These are phyloP conservation scores for Aspergillus cavernicola DNA, from an alignment of 495 filamentous ascomycete species.

Conservation along the genomic window DNA sequence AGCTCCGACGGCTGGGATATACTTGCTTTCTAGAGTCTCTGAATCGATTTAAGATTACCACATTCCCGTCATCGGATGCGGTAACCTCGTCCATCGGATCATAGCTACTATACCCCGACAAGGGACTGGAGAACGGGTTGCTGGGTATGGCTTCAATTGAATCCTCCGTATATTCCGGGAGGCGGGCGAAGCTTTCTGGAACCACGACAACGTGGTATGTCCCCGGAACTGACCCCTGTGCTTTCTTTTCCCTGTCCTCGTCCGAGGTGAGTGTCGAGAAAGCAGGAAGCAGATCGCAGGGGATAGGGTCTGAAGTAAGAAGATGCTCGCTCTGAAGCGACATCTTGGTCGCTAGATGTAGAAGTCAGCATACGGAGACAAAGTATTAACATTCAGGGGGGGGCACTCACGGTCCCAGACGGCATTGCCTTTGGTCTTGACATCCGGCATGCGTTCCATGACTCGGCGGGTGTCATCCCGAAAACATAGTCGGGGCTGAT, in stretches of 20 bases:
- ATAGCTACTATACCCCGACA: conserved; percentile 14
- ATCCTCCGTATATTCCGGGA: conserved; percentile 50
- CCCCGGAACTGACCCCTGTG: conserved; percentile 47
- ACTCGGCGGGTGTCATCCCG: conserved; percentile 54
- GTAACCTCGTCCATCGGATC: conserved; percentile 23
- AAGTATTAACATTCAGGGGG: background rate
- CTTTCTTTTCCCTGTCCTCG: conserved; percentile 58
- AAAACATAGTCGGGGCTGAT: conserved; percentile 52
- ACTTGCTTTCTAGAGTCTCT: conserved; percentile 41
- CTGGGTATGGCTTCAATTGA: conserved; percentile 15
- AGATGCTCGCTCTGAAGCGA: background rate
- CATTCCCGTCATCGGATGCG: conserved; percentile 36
- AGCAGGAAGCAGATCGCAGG: conserved; percentile 43
- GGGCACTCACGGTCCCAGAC: conserved; percentile 52
- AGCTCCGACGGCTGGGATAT: conserved; percentile 23
- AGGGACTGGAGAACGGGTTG: conserved; percentile 10
- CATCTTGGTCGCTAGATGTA: conserved; percentile 5
- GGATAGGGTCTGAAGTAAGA: background rate
- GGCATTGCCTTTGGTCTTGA: conserved; percentile 42
- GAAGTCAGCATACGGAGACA: background rate
- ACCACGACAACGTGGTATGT: conserved; percentile 56
- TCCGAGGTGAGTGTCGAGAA: conserved; percentile 55
- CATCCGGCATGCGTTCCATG: conserved; percentile 53
- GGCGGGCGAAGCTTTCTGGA: conserved; percentile 50
- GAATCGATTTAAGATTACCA: conserved; percentile 46